Conservation (phyloP, 306 rosid species). For the Pyrus pyrifolia region DNA sequence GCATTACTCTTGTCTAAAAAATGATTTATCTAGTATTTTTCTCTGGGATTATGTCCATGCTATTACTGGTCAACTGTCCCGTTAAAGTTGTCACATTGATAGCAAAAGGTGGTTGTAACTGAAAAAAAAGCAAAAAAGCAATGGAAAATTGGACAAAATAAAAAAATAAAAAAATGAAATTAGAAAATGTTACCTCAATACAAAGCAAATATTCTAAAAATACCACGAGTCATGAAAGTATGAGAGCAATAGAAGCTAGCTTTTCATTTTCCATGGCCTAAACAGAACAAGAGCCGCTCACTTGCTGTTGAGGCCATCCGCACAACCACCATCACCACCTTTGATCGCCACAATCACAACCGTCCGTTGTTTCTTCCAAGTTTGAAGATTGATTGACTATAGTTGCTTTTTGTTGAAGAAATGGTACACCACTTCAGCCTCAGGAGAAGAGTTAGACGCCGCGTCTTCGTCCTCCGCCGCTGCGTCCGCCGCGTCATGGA, state of each 20-base stretch:
- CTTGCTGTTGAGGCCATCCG: constrained; percentile 49
- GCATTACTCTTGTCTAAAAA: too few species aligned
- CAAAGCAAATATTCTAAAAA: constrained; percentile 21
- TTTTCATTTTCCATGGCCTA: constrained; percentile 55
- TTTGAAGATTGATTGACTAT: not conserved
- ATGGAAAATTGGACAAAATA: not conserved
- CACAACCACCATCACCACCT: not conserved
- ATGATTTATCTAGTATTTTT: too few species aligned
- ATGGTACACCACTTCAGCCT: constrained; percentile 12
- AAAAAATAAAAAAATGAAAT: not conserved
- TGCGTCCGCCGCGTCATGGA: constrained; percentile 46
- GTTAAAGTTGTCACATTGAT: constrained; percentile 43
- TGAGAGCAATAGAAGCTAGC: constrained; percentile 22
- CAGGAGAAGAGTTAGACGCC: constrained; percentile 32
- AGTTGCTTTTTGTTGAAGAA: not conserved
- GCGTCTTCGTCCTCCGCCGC: constrained; percentile 52
- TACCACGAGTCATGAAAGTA: constrained; percentile 18
- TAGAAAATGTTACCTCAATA: not conserved
- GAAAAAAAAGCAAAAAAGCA: not conserved
- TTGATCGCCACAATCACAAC: not conserved
- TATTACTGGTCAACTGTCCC: constrained; percentile 58
- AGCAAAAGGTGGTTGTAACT: constrained; percentile 51
- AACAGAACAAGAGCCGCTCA: constrained; percentile 21
- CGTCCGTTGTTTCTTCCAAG: not conserved
- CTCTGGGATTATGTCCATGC: too few species aligned